Conservation (phyloP, 1,284 basidiomycete genomes). For the Laetiporus sulphureus region DNA sequence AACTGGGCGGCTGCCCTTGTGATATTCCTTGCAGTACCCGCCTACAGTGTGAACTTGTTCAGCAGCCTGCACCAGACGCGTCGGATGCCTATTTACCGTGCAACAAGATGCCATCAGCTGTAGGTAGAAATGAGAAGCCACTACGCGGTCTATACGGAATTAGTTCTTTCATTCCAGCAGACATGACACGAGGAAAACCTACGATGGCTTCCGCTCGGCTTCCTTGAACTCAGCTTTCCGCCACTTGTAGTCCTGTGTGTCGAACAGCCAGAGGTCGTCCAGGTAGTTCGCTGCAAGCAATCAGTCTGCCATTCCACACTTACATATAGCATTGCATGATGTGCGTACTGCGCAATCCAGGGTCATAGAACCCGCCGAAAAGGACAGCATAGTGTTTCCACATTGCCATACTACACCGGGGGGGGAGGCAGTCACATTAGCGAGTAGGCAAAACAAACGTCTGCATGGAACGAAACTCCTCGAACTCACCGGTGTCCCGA, state of each 20-base stretch:
- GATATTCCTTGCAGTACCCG: slow-evolving; percentile 90
- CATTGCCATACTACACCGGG: slow-evolving; percentile 82
- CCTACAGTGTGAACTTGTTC: slow-evolving; percentile 37
- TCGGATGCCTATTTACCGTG: slow-evolving; percentile 56
- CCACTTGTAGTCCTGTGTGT: slow-evolving; percentile 87
- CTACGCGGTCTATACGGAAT: slow-evolving; percentile 55
- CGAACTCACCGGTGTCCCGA: slow-evolving; percentile 78
- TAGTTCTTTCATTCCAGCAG: not conserved
- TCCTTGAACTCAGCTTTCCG: slow-evolving; percentile 70
- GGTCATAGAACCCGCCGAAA: slow-evolving; percentile 12
- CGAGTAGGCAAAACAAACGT: too few species aligned
- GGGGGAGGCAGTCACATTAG: too few species aligned
- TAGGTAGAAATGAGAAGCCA: slow-evolving; percentile 85
- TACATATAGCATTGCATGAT: not conserved
- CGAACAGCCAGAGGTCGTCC: slow-evolving; percentile 86
- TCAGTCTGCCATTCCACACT: not conserved
- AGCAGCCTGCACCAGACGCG: not conserved
- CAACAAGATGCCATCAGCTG: slow-evolving; percentile 75
- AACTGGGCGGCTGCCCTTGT: slow-evolving; percentile 80
- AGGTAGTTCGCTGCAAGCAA: slow-evolving; percentile 69
- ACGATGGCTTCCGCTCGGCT: slow-evolving; percentile 68
- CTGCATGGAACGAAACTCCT: too few species aligned
- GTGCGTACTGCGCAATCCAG: slow-evolving; percentile 8
- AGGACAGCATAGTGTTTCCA: slow-evolving; percentile 39
- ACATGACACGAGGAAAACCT: slow-evolving; percentile 18